Conservation (phyloP, 352 stramenopile genomes). For the Globisporangium abappressorium region DNA sequence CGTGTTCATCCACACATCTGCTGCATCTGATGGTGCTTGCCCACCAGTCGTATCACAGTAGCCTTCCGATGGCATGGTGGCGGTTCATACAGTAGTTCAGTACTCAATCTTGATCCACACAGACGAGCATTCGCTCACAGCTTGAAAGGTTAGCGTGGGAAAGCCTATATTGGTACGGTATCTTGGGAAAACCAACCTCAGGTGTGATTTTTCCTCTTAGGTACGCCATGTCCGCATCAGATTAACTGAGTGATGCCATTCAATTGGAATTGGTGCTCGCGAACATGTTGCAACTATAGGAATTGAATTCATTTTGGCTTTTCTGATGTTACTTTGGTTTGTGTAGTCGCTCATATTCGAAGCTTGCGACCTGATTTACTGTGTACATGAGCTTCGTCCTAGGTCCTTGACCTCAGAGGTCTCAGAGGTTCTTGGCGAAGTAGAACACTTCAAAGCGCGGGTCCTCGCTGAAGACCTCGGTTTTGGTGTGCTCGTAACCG, state of each 20-base stretch:
- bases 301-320: background rate
- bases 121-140: background rate
- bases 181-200: background rate
- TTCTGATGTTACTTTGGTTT: background rate
- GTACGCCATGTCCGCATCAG: background rate
- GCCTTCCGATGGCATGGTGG: background rate
- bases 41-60: background rate
- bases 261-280: background rate
- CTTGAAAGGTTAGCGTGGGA: background rate
- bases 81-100: background rate
- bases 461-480: slow-evolving; percentile 27
- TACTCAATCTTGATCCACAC: background rate
- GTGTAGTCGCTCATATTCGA: background rate
- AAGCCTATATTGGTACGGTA: background rate
- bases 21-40: background rate
- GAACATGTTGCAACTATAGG: background rate
- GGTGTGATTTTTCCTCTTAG: background rate
- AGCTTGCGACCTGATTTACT: background rate
- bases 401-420: background rate
- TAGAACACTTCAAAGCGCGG: slow-evolving; percentile 28
- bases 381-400: background rate
- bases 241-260: background rate
- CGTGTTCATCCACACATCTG: background rate
- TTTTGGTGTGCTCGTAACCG: slow-evolving; percentile 24
- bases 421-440: slow-evolving; percentile 25